These are phyloP conservation scores for Pyricularia sp. DNA, from an alignment of 2,329 filamentous ascomycete genomes.

Conservation along the genomic window DNA sequence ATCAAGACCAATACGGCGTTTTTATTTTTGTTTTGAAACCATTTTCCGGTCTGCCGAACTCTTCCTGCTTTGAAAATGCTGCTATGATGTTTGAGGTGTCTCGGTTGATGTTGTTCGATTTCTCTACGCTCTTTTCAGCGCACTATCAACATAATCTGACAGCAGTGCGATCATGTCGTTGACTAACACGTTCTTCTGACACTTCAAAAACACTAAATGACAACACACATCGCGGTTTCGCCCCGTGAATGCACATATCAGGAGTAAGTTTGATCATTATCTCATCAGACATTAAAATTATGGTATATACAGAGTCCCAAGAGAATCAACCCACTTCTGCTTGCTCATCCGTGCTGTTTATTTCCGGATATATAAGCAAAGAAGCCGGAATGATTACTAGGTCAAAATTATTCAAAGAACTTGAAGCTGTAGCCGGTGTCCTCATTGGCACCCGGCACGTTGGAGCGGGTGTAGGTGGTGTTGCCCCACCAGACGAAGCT, in stretches of 20 bases:
- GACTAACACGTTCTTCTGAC: neutral
- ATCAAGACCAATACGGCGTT: conserved; percentile 1
- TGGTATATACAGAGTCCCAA: neutral
- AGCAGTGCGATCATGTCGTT: neutral
- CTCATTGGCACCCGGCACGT: conserved; percentile 9
- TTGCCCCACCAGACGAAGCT: conserved; percentile 11
- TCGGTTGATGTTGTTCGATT: neutral
- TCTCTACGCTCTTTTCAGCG: neutral
- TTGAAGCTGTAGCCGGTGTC: conserved; percentile 11
- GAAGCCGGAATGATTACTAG: neutral
- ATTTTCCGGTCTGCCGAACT: neutral
- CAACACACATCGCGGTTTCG: neutral
- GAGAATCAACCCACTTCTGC: neutral
- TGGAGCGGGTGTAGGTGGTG: conserved; percentile 9
- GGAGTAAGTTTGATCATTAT: neutral
- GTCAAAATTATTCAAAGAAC: conserved; percentile 9
- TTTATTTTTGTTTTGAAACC: neutral
- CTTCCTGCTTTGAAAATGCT: neutral
- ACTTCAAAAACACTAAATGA: neutral
- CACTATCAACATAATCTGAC: neutral
- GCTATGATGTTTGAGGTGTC: neutral
- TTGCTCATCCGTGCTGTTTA: neutral
- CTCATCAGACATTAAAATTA: neutral
- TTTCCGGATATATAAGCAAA: neutral
- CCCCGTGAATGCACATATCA: neutral